Evolutionary conservation across 2,329 filamentous ascomycete genomes (phyloP).

Genomic region (Fusarium papillatum): DNA sequence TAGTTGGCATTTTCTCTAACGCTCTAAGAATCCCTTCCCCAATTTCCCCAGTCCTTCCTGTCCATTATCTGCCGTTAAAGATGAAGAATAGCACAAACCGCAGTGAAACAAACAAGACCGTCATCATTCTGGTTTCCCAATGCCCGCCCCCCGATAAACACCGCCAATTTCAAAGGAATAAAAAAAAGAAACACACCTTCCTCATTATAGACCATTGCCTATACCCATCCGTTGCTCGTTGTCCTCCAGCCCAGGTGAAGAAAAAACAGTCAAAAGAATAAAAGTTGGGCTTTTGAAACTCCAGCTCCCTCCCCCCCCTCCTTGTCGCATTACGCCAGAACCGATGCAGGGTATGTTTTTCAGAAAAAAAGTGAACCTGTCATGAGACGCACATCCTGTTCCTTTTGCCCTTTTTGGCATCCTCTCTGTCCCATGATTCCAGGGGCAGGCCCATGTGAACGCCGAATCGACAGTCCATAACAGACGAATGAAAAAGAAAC

Average conservation of each 20-base stretch:
- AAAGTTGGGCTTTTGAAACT: conserved; percentile 36
- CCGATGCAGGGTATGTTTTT: conserved; percentile 47
- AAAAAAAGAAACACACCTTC: conserved; percentile 4
- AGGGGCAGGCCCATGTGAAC: conserved; percentile 30
- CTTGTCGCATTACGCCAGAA: conserved; percentile 40
- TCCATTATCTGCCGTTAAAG: conserved; percentile 20
- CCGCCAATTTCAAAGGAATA: conserved; percentile 1
- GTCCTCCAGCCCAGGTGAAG: conserved; percentile 11
- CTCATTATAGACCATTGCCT: not conserved
- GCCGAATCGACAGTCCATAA: conserved; percentile 24
- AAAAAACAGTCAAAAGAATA: conserved; percentile 17
- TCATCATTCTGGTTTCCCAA: conserved; percentile 41
- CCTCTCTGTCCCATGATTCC: conserved; percentile 22
- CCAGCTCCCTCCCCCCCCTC: conserved; percentile 23
- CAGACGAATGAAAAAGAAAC: conserved; percentile 6
- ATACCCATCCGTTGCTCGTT: conserved; percentile 1
- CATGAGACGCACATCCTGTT: conserved; percentile 34
- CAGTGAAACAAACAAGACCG: conserved; percentile 24
- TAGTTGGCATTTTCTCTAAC: conserved; percentile 47
- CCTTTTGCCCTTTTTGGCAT: conserved; percentile 26
- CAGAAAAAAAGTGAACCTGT: conserved; percentile 34
- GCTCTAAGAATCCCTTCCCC: conserved; percentile 42
- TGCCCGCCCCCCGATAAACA: conserved; percentile 10
- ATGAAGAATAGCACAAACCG: conserved; percentile 7
- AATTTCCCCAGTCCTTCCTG: conserved; percentile 21